Evolutionary conservation across 192 early-diverging fungal species (phyloP).

Genomic region (Umbelopsis isabellina): DNA sequence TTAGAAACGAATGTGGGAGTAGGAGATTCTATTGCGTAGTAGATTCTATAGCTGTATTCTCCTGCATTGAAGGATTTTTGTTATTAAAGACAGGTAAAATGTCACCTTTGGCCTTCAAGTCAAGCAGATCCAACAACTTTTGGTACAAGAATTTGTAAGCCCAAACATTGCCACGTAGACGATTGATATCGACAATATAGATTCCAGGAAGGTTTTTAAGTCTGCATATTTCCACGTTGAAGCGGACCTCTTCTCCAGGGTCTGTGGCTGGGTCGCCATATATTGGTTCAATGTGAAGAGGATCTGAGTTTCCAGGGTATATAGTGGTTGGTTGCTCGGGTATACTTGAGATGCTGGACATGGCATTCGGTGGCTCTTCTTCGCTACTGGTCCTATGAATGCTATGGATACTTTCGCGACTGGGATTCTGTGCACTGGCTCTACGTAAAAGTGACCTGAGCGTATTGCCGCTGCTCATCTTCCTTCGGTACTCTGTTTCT

Average conservation of each 20-base stretch:
- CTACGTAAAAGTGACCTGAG: slow-evolving; percentile 28
- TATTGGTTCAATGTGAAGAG: slow-evolving; percentile 27
- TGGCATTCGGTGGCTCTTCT: slow-evolving; percentile 16
- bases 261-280: slow-evolving; percentile 42
- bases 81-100: slow-evolving; percentile 10
- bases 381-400: slow-evolving; percentile 16
- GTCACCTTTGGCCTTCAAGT: slow-evolving; percentile 27
- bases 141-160: slow-evolving; percentile 68
- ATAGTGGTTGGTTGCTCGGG: slow-evolving; percentile 14
- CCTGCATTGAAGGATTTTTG: neutral
- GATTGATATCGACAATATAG: slow-evolving; percentile 61
- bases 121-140: slow-evolving; percentile 39
- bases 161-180: slow-evolving; percentile 66
- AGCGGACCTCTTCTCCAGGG: slow-evolving; percentile 69
- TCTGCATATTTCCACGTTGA: slow-evolving; percentile 77
- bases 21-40: neutral
- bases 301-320: slow-evolving; percentile 2
- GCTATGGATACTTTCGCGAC: slow-evolving; percentile 18
- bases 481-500: slow-evolving; percentile 27
- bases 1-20: neutral
- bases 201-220: slow-evolving; percentile 77
- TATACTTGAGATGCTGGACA: slow-evolving; percentile 14
- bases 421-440: slow-evolving; percentile 22
- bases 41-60: neutral
- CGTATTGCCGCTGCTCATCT: slow-evolving; percentile 24